Conservation (phyloP, 108 stramenopile genomes). For the Cyclotella cryptica region DNA sequence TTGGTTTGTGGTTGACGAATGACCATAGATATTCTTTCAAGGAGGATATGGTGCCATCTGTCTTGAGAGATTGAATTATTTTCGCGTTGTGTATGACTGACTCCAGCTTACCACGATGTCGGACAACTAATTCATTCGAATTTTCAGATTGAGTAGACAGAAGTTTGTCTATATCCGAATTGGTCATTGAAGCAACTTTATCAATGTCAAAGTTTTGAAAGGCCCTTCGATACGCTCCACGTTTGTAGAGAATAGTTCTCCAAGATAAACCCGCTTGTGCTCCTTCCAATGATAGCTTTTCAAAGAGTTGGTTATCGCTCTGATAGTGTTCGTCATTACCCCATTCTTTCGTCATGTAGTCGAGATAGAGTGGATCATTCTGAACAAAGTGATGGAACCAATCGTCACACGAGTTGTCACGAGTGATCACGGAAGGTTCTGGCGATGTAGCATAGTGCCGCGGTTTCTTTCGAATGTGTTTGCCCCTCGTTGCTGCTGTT, state of each 20-base stretch:
- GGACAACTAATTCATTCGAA: constrained; percentile 49
- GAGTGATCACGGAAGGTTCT: too few species aligned
- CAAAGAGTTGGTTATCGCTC: constrained; percentile 66
- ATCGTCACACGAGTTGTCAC: too few species aligned
- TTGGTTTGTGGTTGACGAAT: constrained; percentile 70
- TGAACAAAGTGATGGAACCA: constrained; percentile 66
- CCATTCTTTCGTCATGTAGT: constrained; percentile 73
- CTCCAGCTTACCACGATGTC: constrained; percentile 59
- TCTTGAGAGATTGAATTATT: constrained; percentile 10
- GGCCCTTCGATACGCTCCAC: constrained; percentile 66
- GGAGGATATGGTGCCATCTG: constrained; percentile 9
- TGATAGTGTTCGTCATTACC: constrained; percentile 54
- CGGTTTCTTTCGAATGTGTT: too few species aligned
- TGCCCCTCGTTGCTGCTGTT: too few species aligned
- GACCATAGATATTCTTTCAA: constrained; percentile 60
- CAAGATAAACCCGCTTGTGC: constrained; percentile 77
- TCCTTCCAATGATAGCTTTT: constrained; percentile 72
- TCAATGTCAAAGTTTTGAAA: constrained; percentile 73
- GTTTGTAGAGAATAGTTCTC: constrained; percentile 76
- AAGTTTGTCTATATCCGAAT: constrained; percentile 47
- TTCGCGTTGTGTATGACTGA: constrained; percentile 35
- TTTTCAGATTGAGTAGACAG: constrained; percentile 23
- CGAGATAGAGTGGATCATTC: constrained; percentile 57
- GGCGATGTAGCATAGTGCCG: too few species aligned
- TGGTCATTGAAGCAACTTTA: constrained; percentile 59